phyloP scores from a whole-genome alignment of 1,139 yeast genomes.

The Zhuliangozyma parablackwelliae region DNA sequence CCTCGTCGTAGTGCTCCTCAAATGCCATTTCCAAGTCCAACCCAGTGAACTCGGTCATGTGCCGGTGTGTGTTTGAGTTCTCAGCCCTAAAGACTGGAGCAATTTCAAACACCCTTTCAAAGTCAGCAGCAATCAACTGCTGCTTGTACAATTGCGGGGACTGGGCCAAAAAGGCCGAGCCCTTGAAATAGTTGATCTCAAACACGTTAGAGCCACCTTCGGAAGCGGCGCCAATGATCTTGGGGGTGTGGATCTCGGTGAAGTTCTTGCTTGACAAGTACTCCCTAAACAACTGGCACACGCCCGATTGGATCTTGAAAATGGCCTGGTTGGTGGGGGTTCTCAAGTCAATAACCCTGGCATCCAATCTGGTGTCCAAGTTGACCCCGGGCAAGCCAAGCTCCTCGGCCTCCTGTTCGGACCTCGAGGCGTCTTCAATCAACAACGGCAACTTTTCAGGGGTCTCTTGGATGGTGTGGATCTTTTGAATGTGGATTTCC shows the following conservation, averaged over 20 bases:
- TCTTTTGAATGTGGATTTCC: slow-evolving; percentile 73
- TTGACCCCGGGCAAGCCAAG: slow-evolving; percentile 90
- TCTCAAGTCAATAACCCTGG: slow-evolving; percentile 93
- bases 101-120: slow-evolving; percentile 90
- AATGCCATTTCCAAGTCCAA: slow-evolving; percentile 97
- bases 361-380: slow-evolving; percentile 91
- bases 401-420: slow-evolving; percentile 92
- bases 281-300: slow-evolving; percentile 84
- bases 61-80: slow-evolving; percentile 98
- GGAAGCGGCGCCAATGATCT: slow-evolving; percentile 88
- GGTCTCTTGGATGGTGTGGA: slow-evolving; percentile 77
- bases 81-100: slow-evolving; percentile 99
- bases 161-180: slow-evolving; percentile 91
- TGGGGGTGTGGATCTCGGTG: slow-evolving; percentile 93
- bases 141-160: slow-evolving; percentile 98
- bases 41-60: slow-evolving; percentile 97
- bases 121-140: slow-evolving; percentile 96
- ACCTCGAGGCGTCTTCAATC: slow-evolving; percentile 93
- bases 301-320: slow-evolving; percentile 89
- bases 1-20: slow-evolving; percentile 97
- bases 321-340: slow-evolving; percentile 97
- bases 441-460: slow-evolving; percentile 91
- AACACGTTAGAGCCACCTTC: slow-evolving; percentile 98
- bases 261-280: slow-evolving; percentile 65
- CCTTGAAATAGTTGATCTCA: slow-evolving; percentile 87